Evolutionary conservation across 148 eudicot genomes (phyloP).

Genomic region (Vaccinium myrtillus): DNA sequence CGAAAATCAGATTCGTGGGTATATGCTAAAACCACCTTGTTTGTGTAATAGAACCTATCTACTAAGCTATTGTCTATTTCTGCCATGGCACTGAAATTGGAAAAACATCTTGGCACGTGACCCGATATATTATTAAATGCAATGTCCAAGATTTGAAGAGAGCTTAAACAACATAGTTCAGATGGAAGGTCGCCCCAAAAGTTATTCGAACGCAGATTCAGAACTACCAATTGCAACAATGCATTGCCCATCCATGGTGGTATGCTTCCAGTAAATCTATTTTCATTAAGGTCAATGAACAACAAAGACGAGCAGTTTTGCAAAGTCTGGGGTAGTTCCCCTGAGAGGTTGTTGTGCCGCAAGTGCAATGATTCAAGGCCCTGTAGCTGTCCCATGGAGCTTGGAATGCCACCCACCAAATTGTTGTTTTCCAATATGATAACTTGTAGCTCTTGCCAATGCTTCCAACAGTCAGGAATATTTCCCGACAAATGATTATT

Average conservation of each 20-base stretch:
- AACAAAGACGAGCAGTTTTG: neutral
- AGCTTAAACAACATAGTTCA: neutral
- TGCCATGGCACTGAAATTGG: conserved; percentile 14
- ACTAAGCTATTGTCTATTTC: neutral
- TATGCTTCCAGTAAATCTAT: conserved; percentile 16
- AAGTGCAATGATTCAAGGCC: neutral
- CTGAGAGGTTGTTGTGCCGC: conserved; percentile 4
- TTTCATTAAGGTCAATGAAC: conserved; percentile 9
- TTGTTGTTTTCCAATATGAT: conserved; percentile 18
- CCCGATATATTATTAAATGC: neutral
- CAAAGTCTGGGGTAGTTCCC: conserved; percentile 15
- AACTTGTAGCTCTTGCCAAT: neutral
- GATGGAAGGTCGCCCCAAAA: neutral
- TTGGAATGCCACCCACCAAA: conserved; percentile 14
- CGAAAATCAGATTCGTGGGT: too few relatives aligned
- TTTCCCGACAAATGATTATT: neutral
- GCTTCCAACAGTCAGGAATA: too few relatives aligned
- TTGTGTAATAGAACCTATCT: too few relatives aligned
- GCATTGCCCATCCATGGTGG: conserved; percentile 5
- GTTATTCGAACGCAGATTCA: neutral
- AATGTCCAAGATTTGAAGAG: conserved; percentile 9
- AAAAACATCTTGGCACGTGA: neutral
- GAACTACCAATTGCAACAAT: neutral
- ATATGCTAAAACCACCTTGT: too few relatives aligned
- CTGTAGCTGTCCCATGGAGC: neutral